Evolutionary conservation across 164 flowering plant genomes (phyloP).

Genomic region (Stephania japonica): DNA sequence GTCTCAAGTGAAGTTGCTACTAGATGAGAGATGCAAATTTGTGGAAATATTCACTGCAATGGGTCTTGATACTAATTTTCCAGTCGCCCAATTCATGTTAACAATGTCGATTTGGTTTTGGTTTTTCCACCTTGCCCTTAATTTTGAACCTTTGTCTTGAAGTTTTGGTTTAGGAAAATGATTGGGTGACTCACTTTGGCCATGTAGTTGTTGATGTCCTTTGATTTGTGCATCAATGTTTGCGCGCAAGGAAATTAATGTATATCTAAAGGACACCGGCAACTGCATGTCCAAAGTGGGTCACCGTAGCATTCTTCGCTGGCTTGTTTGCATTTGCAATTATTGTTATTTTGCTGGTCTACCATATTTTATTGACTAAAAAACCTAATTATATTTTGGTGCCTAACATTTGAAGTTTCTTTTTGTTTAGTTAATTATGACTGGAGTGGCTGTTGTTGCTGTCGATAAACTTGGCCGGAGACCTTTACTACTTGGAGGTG

Average conservation of each 20-base stretch:
- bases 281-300: too few species aligned
- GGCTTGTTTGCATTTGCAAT: background rate
- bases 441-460: constrained; percentile 77
- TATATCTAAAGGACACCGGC: too few species aligned
- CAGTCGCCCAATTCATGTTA: background rate
- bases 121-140: background rate
- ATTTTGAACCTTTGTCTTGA: background rate
- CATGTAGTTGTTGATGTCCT: too few species aligned
- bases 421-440: constrained; percentile 61
- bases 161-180: too few species aligned
- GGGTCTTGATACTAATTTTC: too few species aligned
- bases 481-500: constrained; percentile 89
- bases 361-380: background rate
- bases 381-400: background rate
- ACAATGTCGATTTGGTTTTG: background rate
- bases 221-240: too few species aligned
- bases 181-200: too few species aligned
- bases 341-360: background rate
- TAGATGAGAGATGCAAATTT: too few species aligned
- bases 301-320: background rate
- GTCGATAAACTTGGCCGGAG: constrained; percentile 94
- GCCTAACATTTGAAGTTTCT: background rate
- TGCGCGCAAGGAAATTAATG: too few species aligned
- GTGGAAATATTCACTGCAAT: too few species aligned
- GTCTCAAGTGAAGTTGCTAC: too few species aligned